Percentiles rank a stretch among this genome's conserved stretches.
These are phyloP conservation scores for Gymnopus androsaceus DNA, from an alignment of 1,284 basidiomycete genomes.

Conservation along the genomic window DNA sequence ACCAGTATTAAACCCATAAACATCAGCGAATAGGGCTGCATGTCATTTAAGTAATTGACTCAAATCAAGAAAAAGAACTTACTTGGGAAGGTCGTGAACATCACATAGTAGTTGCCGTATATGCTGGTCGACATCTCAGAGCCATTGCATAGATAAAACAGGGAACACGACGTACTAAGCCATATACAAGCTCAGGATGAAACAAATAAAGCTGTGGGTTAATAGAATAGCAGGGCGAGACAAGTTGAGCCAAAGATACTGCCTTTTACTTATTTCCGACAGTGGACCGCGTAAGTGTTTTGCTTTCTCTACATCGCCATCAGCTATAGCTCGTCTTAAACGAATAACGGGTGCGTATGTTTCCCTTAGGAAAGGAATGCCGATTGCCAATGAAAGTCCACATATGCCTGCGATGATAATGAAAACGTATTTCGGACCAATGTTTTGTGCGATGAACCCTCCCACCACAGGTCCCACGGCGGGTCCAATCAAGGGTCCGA, in stretches of 20 bases:
- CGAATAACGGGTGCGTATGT: conserved; percentile 67
- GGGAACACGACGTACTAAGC: conserved; percentile 53
- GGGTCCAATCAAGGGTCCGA: conserved; percentile 63
- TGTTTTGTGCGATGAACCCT: conserved; percentile 59
- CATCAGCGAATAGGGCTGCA: conserved; percentile 44
- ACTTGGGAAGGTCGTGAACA: conserved; percentile 64
- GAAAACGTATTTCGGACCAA: conserved; percentile 65
- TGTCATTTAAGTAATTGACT: conserved; percentile 21
- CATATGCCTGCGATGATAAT: conserved; percentile 51
- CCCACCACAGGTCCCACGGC: conserved; percentile 59
- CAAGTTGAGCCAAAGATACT: conserved; percentile 51
- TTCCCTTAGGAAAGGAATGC: conserved; percentile 59
- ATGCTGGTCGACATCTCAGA: conserved; percentile 45
- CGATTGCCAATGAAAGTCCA: conserved; percentile 44
- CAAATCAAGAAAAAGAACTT: too few species aligned
- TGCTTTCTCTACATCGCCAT: conserved; percentile 38
- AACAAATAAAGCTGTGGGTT: conserved; percentile 59
- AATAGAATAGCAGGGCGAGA: conserved; percentile 54
- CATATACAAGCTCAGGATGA: conserved; percentile 61
- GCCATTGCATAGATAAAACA: background rate
- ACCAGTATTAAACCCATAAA: conserved; percentile 56
- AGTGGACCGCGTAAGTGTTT: conserved; percentile 36
- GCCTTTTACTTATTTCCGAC: conserved; percentile 34
- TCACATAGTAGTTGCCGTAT: conserved; percentile 68
- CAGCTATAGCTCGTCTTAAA: conserved; percentile 40